Percentiles rank a stretch among this genome's conserved stretches.
These are phyloP conservation scores for Immersiella caudata DNA, from an alignment of 495 filamentous ascomycete genomes.

Conservation along the genomic window DNA sequence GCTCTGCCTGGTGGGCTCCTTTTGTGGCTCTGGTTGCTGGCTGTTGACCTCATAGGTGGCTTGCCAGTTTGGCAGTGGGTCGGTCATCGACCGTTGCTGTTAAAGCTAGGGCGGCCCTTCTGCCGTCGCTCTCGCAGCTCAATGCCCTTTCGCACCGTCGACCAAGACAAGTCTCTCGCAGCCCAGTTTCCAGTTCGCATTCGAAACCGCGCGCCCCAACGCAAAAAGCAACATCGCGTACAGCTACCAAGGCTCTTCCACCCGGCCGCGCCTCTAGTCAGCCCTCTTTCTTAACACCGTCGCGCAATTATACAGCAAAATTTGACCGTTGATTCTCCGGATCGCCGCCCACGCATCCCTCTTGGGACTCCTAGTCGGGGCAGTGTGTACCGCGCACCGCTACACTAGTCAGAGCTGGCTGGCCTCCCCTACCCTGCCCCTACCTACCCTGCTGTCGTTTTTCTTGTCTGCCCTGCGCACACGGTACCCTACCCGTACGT, in stretches of 20 bases:
- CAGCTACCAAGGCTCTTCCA: conserved; percentile 1
- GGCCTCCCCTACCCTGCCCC: conserved; percentile 6
- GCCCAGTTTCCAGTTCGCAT: not conserved
- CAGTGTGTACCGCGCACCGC: conserved; percentile 4
- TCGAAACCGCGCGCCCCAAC: not conserved
- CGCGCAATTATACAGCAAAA: conserved; percentile 36
- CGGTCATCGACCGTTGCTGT: not conserved
- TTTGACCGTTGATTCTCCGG: conserved; percentile 42
- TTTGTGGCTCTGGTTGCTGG: not conserved
- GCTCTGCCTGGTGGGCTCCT: too few relatives aligned
- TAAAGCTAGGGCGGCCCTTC: conserved; percentile 19
- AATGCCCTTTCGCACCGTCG: not conserved
- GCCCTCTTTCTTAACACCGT: conserved; percentile 17
- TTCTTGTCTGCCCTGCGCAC: not conserved
- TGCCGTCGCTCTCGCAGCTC: not conserved
- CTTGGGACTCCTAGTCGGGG: conserved; percentile 21
- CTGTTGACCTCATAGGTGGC: conserved; percentile 19
- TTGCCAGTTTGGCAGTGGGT: conserved; percentile 12
- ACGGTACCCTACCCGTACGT: not conserved
- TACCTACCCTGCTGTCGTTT: not conserved
- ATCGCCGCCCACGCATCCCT: conserved; percentile 31
- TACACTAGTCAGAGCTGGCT: conserved; percentile 9
- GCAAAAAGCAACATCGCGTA: conserved; percentile 7
- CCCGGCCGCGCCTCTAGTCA: conserved; percentile 6
- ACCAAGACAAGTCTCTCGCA: not conserved